Conservation (phyloP, 75 land plant genomes). For the Cryptomeria japonica region DNA sequence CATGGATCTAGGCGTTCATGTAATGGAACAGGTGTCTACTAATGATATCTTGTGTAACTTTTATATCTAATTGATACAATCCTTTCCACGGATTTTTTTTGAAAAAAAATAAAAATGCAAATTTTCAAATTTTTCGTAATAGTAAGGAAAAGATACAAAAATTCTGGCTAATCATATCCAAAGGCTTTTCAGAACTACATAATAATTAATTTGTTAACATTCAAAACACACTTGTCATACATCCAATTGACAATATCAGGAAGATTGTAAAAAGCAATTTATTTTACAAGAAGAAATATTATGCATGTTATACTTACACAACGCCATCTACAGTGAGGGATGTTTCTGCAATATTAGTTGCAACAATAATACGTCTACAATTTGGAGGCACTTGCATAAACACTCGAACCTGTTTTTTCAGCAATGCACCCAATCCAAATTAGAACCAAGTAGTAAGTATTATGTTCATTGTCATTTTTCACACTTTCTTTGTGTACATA, state of each 20-base stretch:
- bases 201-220: neutral
- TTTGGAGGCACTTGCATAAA: constrained; percentile 78
- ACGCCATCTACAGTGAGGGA: constrained; percentile 99
- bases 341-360: constrained; percentile 98
- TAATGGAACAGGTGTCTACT: neutral
- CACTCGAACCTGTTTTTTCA: constrained; percentile 66
- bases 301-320: constrained; percentile 57
- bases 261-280: neutral
- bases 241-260: neutral
- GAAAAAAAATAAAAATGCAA: neutral
- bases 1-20: neutral
- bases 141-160: neutral
- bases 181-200: neutral
- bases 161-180: neutral
- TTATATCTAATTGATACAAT: neutral
- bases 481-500: neutral
- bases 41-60: neutral
- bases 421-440: constrained; percentile 3
- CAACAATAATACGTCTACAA: constrained; percentile 90
- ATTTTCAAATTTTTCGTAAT: neutral
- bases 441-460: neutral
- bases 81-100: neutral
- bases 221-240: neutral
- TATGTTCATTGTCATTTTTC: neutral
- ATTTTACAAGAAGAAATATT: neutral